Conservation (phyloP, 116 monocot genomes). For the Cymodocea nodosa region DNA sequence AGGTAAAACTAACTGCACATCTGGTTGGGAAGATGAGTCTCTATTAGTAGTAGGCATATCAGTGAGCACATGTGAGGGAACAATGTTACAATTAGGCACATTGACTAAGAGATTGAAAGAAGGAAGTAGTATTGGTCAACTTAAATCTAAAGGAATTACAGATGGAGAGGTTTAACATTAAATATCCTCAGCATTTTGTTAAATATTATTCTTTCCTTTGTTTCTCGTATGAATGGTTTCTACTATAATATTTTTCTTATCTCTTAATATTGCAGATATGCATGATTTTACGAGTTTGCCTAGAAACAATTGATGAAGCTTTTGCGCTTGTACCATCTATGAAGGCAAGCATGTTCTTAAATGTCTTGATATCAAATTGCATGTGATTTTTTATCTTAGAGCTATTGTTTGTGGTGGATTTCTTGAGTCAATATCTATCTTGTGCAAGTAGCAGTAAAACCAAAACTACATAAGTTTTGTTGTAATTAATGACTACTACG, state of each 20-base stretch:
- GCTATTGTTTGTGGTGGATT: not conserved
- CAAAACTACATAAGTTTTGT: too few species aligned
- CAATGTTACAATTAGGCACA: too few species aligned
- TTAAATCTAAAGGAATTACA: constrained; percentile 35
- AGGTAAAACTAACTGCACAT: too few species aligned
- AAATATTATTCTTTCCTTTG: not conserved
- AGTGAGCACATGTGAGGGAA: too few species aligned
- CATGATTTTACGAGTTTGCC: constrained; percentile 69
- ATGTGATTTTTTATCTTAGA: constrained; percentile 1
- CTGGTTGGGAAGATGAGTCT: too few species aligned
- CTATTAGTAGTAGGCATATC: too few species aligned
- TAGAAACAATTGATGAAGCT: constrained; percentile 63
- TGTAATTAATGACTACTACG: too few species aligned
- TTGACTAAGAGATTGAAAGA: too few species aligned
- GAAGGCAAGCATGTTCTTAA: constrained; percentile 34
- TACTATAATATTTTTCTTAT: not conserved
- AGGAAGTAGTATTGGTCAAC: too few species aligned
- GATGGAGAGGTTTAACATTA: constrained; percentile 67
- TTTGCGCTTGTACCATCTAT: constrained; percentile 82
- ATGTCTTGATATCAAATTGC: not conserved
- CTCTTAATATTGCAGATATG: constrained; percentile 43
- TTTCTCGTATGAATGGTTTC: not conserved
- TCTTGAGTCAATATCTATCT: not conserved
- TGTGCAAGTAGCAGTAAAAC: too few species aligned
- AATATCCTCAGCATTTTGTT: not conserved